These are phyloP conservation scores for Vanrija humicola DNA, from an alignment of 1,284 basidiomycete species.

Conservation along the genomic window DNA sequence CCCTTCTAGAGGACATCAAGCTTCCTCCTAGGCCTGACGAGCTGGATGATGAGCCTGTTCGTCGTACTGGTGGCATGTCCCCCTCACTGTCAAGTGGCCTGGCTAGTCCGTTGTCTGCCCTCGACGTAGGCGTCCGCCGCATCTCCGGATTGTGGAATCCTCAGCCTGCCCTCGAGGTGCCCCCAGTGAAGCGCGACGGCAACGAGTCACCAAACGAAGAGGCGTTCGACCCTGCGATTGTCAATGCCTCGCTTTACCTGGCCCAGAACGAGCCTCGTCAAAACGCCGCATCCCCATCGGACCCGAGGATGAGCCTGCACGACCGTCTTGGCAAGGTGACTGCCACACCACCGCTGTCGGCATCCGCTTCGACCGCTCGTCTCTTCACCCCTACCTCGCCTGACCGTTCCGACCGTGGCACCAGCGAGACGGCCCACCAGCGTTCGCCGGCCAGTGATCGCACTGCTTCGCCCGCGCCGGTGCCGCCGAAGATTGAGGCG, in stretches of 20 bases:
- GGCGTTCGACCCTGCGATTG: slow-evolving; percentile 28
- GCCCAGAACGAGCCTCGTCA: neutral
- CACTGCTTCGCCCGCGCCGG: slow-evolving; percentile 12
- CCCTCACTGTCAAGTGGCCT: neutral
- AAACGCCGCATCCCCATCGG: slow-evolving; percentile 1
- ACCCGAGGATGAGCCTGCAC: slow-evolving; percentile 8
- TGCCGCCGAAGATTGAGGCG: slow-evolving; percentile 7
- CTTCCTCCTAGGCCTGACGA: slow-evolving; percentile 39
- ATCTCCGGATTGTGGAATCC: slow-evolving; percentile 32
- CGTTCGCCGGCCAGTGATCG: slow-evolving; percentile 10
- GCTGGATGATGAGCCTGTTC: slow-evolving; percentile 25
- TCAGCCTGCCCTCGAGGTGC: neutral
- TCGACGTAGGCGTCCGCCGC: slow-evolving; percentile 32
- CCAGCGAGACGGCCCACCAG: neutral
- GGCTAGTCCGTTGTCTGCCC: slow-evolving; percentile 13
- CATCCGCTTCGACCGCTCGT: too few relatives aligned
- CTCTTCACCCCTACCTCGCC: neutral
- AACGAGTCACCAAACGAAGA: slow-evolving; percentile 21
- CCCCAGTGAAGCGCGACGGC: neutral
- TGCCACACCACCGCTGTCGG: too few relatives aligned
- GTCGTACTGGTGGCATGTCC: slow-evolving; percentile 10
- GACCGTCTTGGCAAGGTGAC: slow-evolving; percentile 5
- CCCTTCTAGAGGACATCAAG: slow-evolving; percentile 6
- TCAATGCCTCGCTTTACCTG: slow-evolving; percentile 6
- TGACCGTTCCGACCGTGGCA: neutral